Evolutionary conservation across 1,139 yeast species (phyloP), one percentile per base, ranked within the genome.

Genomic region (Kodamaea sp.): DNA sequence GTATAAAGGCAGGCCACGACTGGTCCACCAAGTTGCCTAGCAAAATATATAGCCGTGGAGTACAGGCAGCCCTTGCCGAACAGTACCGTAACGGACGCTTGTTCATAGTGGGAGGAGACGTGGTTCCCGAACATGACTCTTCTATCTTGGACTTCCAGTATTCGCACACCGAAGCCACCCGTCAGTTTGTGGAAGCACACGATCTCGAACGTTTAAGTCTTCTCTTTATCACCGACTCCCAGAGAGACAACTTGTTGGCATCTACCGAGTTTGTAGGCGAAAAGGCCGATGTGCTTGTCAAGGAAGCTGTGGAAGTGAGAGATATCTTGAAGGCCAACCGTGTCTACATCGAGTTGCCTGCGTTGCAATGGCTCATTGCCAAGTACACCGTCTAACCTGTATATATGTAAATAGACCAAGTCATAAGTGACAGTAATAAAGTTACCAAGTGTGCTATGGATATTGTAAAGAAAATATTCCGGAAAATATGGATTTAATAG

Each of bases 1-100:
- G 94, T 15, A 82, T 94, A 55, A 76, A 76, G 39, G 97, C 96
- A 11, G 95, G 95, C 29, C 94, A 87, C 56, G 95, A 88, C 60
- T 83, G 85, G 76, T 76, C 90, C 24, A 85, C 97, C 4, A 79
- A 74, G n/a, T 71, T 94, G 47, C 96, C 95, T 14, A 57, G 59
- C 19, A 83, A 87, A 56, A 72, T 85, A 14, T 92, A 90, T 61
- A 66, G 79, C 34, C 66, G 71, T 47, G 97, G 97, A 2, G 66
- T 85, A 50, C 79, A 86, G 50, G 76, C 82, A 26, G 97, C 97
- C 1, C 70, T 92, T 39, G 82, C 95, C 46, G 80, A 81, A 44
- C 84, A 80, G 47, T 92, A 87, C 64, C 78, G 82, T 54, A 70
- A 70, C 33, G 97, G 97, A 3, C 78, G 73, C 44, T 62, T 92